A percentile compares a stretch with the other conserved stretches of the same genome.
phyloP scores from a whole-genome alignment of 768 basidiomycete genomes.

The Dacryopinax spathularia region DNA sequence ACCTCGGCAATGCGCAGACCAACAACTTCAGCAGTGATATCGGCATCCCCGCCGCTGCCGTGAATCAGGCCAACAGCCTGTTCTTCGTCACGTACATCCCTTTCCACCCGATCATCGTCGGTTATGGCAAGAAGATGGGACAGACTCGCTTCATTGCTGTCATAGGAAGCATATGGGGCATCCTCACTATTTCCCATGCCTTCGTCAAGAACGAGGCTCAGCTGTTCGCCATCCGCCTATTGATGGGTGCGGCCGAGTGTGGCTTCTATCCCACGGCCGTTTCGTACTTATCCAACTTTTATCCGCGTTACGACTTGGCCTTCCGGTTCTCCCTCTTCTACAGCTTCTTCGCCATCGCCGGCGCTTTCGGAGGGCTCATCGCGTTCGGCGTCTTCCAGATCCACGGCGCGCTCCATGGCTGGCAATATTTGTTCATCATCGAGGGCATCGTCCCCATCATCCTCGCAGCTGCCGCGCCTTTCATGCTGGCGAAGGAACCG shows the following conservation, averaged over 20 bases:
- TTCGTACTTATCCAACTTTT: background rate
- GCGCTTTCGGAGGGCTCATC: background rate
- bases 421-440: slow-evolving; percentile 1
- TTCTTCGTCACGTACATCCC: slow-evolving; percentile 13
- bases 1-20: slow-evolving; percentile 12
- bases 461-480: background rate
- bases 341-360: background rate
- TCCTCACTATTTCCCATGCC: background rate
- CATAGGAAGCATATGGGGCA: background rate
- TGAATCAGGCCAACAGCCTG: slow-evolving; percentile 9
- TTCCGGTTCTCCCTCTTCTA: background rate
- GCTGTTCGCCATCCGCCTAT: background rate
- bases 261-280: slow-evolving; percentile 1
- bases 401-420: background rate
- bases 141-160: background rate
- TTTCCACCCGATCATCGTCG: background rate
- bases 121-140: slow-evolving; percentile 1
- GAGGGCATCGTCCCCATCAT: background rate
- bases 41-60: slow-evolving; percentile 11
- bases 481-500: background rate
- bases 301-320: background rate
- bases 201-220: background rate
- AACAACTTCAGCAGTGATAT: slow-evolving; percentile 9
- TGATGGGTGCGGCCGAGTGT: background rate
- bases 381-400: background rate